phyloP scores from a whole-genome alignment of 768 basidiomycete genomes.

The Boletus reticulatus region DNA sequence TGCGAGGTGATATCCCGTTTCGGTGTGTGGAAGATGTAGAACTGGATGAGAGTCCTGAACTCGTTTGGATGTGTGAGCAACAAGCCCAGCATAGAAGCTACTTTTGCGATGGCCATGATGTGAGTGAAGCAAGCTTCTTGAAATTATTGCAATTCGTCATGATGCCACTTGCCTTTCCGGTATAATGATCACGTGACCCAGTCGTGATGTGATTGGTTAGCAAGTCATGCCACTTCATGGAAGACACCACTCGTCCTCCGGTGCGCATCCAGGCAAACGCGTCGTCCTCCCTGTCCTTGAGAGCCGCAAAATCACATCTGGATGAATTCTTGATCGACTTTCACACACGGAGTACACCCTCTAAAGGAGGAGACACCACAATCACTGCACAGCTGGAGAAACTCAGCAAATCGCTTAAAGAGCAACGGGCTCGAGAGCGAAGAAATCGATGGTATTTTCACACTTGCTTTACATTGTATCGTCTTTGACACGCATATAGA shows the following conservation, averaged over 20 bases:
- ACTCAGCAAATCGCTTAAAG: conserved; percentile 49
- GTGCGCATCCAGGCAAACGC: conserved; percentile 42
- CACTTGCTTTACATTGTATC: background rate
- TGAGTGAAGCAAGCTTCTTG: background rate
- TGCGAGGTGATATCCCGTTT: conserved; percentile 79
- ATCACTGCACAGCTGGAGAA: conserved; percentile 62
- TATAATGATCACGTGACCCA: conserved; percentile 9
- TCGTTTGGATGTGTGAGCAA: conserved; percentile 80
- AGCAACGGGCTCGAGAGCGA: conserved; percentile 38
- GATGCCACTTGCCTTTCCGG: background rate
- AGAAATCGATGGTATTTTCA: conserved; percentile 2
- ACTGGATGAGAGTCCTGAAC: conserved; percentile 80
- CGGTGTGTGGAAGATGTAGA: conserved; percentile 76
- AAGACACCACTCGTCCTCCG: conserved; percentile 46
- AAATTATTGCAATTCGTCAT: background rate
- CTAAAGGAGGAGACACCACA: conserved; percentile 51
- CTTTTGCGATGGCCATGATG: conserved; percentile 46
- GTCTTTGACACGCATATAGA: conserved; percentile 11
- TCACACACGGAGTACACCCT: conserved; percentile 42
- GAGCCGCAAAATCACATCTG: conserved; percentile 39
- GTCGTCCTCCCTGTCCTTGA: conserved; percentile 37
- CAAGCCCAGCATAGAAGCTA: conserved; percentile 58
- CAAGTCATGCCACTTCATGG: conserved; percentile 35
- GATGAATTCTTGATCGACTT: conserved; percentile 51
- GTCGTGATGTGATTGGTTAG: background rate